These are phyloP conservation scores for Pirum gemmata DNA, from an alignment of 78 protist species.

Conservation along the genomic window DNA sequence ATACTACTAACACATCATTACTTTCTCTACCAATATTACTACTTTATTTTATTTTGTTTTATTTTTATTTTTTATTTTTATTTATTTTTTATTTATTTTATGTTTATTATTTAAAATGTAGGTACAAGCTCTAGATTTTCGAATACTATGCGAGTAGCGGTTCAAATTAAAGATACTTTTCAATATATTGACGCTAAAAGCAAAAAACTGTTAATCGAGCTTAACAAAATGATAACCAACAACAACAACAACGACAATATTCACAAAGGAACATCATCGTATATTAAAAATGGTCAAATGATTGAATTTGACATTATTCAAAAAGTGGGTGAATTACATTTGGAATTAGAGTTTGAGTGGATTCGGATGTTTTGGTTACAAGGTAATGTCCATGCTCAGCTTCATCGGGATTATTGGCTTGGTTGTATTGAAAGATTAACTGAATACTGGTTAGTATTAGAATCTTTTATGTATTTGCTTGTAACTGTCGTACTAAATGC, in stretches of 20 bases:
- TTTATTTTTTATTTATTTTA: neutral
- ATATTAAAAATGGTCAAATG: too few relatives aligned
- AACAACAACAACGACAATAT: neutral
- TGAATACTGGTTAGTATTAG: neutral
- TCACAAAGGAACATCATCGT: too few relatives aligned
- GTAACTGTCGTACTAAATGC: conserved; percentile 1
- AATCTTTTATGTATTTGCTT: neutral
- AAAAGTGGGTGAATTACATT: neutral
- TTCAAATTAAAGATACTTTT: conserved; percentile 3
- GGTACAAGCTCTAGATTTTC: neutral
- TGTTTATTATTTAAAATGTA: neutral
- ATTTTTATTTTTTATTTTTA: neutral
- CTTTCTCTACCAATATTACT: too few relatives aligned
- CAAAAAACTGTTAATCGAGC: neutral
- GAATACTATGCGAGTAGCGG: conserved; percentile 1
- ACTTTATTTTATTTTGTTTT: too few relatives aligned
- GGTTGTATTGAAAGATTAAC: conserved; percentile 14
- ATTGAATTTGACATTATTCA: neutral
- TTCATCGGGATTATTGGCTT: conserved; percentile 18
- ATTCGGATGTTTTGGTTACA: conserved; percentile 26
- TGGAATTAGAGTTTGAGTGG: conserved; percentile 31
- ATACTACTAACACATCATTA: too few relatives aligned
- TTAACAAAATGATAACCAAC: neutral
- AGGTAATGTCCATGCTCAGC: conserved; percentile 1
- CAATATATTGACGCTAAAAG: neutral